These are phyloP conservation scores for Rheum nobile DNA, from an alignment of 148 eudicot species.

Conservation along the genomic window DNA sequence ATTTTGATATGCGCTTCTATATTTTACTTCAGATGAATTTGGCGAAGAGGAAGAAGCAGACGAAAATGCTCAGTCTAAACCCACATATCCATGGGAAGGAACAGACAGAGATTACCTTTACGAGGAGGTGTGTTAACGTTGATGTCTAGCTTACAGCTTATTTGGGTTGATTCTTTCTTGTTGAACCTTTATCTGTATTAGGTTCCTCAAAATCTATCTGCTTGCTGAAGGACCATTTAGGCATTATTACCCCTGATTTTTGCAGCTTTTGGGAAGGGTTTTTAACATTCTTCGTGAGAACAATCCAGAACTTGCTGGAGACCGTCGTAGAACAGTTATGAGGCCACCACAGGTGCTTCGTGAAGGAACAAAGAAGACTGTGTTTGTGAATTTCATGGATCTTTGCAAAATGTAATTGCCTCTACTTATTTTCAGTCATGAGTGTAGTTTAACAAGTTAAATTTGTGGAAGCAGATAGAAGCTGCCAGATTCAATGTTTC, in stretches of 20 bases:
- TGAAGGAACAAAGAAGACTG: conserved; percentile 97
- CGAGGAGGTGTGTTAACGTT: conserved; percentile 24
- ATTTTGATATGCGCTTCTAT: neutral
- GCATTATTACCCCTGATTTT: neutral
- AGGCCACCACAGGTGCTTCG: conserved; percentile 98
- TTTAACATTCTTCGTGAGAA: conserved; percentile 86
- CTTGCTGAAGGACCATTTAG: neutral
- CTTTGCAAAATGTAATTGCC: conserved; percentile 73
- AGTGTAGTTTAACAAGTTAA: neutral
- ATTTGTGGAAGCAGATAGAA: neutral
- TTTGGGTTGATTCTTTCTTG: neutral
- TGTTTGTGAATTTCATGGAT: conserved; percentile 90
- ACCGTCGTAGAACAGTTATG: conserved; percentile 90
- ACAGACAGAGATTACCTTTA: conserved; percentile 30
- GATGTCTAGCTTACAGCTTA: neutral
- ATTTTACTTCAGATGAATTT: neutral
- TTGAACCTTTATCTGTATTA: neutral
- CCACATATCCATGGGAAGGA: conserved; percentile 33
- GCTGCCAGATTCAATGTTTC: neutral
- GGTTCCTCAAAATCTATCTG: neutral
- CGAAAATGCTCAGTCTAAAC: conserved; percentile 7
- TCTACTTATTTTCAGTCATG: neutral
- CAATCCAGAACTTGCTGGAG: conserved; percentile 97
- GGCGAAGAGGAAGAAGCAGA: conserved; percentile 32
- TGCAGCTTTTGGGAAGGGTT: conserved; percentile 86